A percentile compares a stretch with the other conserved stretches of the same genome.
These are phyloP conservation scores for Vitis labrusca DNA, from an alignment of 164 flowering plant genomes.

Conservation along the genomic window DNA sequence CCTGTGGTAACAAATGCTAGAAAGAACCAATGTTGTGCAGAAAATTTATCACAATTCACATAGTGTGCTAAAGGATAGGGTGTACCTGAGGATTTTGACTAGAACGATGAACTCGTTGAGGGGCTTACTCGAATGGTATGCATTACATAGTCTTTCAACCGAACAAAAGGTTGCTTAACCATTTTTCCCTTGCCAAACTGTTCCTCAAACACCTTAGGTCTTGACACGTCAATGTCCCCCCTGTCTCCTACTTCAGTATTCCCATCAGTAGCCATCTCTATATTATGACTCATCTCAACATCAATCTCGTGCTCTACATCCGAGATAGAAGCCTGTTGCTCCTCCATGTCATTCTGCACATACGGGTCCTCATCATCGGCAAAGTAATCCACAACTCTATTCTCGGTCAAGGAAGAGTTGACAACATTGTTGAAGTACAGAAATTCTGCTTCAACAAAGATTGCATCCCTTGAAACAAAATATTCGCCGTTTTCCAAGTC, in stretches of 20 bases:
- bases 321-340: too few relatives aligned
- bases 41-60: constrained; percentile 8
- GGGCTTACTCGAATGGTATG: neutral
- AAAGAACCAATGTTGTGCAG: neutral
- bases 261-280: too few relatives aligned
- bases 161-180: neutral
- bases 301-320: too few relatives aligned
- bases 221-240: too few relatives aligned
- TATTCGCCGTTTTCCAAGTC: neutral
- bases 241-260: too few relatives aligned
- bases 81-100: neutral
- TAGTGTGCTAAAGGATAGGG: neutral
- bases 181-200: too few relatives aligned
- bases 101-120: neutral
- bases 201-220: too few relatives aligned
- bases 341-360: too few relatives aligned
- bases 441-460: neutral
- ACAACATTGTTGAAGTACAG: neutral
- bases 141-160: too few relatives aligned
- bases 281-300: too few relatives aligned
- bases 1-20: neutral
- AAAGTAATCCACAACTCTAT: too few relatives aligned
- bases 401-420: neutral
- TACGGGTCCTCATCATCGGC: too few relatives aligned
- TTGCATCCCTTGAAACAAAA: neutral